These are phyloP conservation scores for Monocercomonoides exilis DNA, from an alignment of 78 protist genomes.

Conservation along the genomic window DNA sequence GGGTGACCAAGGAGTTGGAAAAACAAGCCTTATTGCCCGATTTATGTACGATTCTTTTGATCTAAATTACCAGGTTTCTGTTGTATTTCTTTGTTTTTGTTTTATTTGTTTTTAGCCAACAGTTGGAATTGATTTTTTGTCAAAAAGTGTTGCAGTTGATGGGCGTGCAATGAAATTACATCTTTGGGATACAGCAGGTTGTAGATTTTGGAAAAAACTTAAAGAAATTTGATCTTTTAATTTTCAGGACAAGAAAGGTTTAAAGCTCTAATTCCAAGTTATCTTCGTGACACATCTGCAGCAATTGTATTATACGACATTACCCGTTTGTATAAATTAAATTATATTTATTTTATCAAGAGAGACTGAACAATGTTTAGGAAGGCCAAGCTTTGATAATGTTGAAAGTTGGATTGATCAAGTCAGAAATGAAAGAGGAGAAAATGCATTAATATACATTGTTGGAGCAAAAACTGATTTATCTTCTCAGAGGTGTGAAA, in stretches of 20 bases:
- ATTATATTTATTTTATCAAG: not conserved
- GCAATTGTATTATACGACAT: slow-evolving; percentile 94
- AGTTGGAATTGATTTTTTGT: slow-evolving; percentile 90
- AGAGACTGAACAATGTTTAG: not conserved
- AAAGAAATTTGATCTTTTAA: no score
- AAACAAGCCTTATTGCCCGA: slow-evolving; percentile 87
- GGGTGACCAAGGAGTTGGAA: slow-evolving; percentile 72
- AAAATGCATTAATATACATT: not conserved
- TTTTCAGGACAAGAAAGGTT: slow-evolving; percentile 65
- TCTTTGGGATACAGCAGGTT: slow-evolving; percentile 89
- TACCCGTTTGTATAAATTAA: slow-evolving; percentile 51
- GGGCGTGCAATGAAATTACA: slow-evolving; percentile 86
- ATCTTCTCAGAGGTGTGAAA: not conserved
- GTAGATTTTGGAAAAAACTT: no score
- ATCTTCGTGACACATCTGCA: slow-evolving; percentile 88
- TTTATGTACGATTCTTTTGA: slow-evolving; percentile 97
- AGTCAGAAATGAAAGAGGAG: not conserved
- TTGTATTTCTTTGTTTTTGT: not conserved
- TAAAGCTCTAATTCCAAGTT: slow-evolving; percentile 86
- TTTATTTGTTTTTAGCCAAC: slow-evolving; percentile 60
- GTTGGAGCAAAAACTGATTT: not conserved
- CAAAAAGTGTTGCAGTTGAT: slow-evolving; percentile 84
- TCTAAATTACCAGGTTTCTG: slow-evolving; percentile 66
- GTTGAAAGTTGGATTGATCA: not conserved
- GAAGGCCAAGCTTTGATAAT: not conserved